Evolutionary conservation across 305 asterid species (phyloP).

Genomic region (Fraxinus sp.): DNA sequence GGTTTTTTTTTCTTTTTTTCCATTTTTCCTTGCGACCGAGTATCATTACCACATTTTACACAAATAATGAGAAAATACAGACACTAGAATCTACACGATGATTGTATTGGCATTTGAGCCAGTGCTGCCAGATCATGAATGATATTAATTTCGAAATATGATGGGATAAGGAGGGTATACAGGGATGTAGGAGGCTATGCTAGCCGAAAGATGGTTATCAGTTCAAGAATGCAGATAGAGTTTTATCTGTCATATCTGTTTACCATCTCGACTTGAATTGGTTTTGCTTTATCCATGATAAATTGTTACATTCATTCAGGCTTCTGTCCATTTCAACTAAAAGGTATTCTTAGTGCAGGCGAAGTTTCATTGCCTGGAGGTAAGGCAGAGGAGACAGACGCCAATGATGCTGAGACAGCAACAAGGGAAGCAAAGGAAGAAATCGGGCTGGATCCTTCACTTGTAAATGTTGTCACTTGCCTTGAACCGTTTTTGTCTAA

Average conservation of each 20-base stretch:
- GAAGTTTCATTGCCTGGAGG: conserved; percentile 97
- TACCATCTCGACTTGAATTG: background rate
- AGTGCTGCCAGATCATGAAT: background rate
- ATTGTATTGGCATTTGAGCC: background rate
- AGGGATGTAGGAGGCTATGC: background rate
- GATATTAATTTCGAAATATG: background rate
- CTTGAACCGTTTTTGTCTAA: conserved; percentile 93
- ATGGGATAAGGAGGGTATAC: background rate
- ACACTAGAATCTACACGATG: background rate
- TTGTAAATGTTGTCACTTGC: conserved; percentile 70
- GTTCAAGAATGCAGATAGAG: background rate
- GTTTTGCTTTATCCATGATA: background rate
- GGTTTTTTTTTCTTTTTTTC: no score
- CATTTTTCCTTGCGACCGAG: background rate
- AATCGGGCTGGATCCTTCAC: conserved; percentile 83
- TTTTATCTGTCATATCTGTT: background rate
- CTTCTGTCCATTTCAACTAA: background rate
- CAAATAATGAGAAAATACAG: background rate
- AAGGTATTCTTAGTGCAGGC: conserved; percentile 47
- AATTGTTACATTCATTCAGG: background rate
- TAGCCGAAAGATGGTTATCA: background rate
- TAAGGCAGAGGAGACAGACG: conserved; percentile 79
- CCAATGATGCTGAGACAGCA: conserved; percentile 74
- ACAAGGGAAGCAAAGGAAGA: conserved; percentile 91
- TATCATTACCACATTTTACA: background rate